Conservation (phyloP, 495 filamentous ascomycete genomes). For the Aspergillus sclerotioniger region DNA sequence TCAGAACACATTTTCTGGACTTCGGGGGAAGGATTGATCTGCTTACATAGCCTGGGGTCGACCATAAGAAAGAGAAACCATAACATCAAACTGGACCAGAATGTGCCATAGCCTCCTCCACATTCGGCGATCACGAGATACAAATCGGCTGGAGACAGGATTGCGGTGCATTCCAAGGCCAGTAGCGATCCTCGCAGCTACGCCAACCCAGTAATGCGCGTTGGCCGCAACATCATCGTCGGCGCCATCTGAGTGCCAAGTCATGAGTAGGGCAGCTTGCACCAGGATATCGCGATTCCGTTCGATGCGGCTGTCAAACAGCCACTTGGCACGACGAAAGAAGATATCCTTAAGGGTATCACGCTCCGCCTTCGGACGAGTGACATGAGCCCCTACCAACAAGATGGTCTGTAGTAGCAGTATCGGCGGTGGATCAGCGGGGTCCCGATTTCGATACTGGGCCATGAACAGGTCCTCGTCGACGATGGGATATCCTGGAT, state of each 20-base stretch:
- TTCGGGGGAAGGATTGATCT: neutral
- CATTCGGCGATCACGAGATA: conserved; percentile 42
- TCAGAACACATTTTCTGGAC: neutral
- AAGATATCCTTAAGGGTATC: conserved; percentile 47
- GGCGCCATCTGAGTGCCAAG: conserved; percentile 48
- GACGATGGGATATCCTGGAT: conserved; percentile 45
- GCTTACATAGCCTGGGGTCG: conserved; percentile 50
- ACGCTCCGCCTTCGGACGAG: conserved; percentile 39
- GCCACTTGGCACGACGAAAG: conserved; percentile 47
- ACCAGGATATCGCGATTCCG: conserved; percentile 50
- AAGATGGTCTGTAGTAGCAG: conserved; percentile 47
- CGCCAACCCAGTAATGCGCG: conserved; percentile 50
- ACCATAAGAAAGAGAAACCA: conserved; percentile 49
- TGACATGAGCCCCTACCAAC: conserved; percentile 45
- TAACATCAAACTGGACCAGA: conserved; percentile 48
- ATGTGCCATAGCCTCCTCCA: conserved; percentile 51
- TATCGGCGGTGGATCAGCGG: conserved; percentile 44
- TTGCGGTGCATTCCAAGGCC: conserved; percentile 52
- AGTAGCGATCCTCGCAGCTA: conserved; percentile 47
- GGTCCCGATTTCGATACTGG: conserved; percentile 48
- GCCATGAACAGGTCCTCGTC: conserved; percentile 49
- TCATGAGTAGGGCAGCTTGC: conserved; percentile 45
- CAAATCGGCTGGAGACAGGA: conserved; percentile 43
- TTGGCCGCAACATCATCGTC: conserved; percentile 51
- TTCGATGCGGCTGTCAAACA: conserved; percentile 50